These are phyloP conservation scores for Isoetes engelmannii DNA, from an alignment of 83 land plant genomes.

Conservation along the genomic window DNA sequence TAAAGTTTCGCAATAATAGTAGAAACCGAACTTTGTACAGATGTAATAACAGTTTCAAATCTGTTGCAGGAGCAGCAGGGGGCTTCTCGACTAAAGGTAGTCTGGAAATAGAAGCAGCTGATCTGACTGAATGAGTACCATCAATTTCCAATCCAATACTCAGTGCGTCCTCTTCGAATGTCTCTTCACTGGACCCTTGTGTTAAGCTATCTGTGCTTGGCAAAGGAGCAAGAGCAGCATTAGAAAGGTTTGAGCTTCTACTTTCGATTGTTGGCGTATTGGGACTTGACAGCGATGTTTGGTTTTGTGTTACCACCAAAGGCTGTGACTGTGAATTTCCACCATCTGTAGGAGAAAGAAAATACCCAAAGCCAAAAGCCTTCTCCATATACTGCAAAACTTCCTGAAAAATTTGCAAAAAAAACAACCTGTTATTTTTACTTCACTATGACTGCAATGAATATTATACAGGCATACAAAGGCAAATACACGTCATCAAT, in stretches of 20 bases:
- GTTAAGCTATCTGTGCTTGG: slow-evolving; percentile 28
- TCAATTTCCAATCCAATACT: slow-evolving; percentile 47
- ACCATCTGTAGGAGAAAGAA: slow-evolving; percentile 43
- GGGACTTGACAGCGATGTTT: slow-evolving; percentile 18
- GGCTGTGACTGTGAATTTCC: slow-evolving; percentile 27
- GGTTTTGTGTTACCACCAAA: neutral
- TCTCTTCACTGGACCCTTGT: slow-evolving; percentile 70
- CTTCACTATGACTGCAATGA: neutral
- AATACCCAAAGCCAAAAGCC: slow-evolving; percentile 48
- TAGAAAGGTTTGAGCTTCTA: neutral
- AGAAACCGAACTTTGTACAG: slow-evolving; percentile 79
- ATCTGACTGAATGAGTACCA: slow-evolving; percentile 35
- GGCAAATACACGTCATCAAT: neutral
- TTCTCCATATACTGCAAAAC: slow-evolving; percentile 76
- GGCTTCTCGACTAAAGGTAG: slow-evolving; percentile 29
- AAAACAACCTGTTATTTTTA: neutral
- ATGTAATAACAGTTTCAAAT: slow-evolving; percentile 69
- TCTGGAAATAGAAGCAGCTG: slow-evolving; percentile 27
- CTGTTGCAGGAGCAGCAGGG: slow-evolving; percentile 28
- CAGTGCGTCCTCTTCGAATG: slow-evolving; percentile 59
- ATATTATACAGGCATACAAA: neutral
- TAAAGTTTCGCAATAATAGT: slow-evolving; percentile 66
- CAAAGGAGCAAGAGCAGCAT: slow-evolving; percentile 17
- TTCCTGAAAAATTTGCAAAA: slow-evolving; percentile 40
- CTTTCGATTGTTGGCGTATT: neutral